These are phyloP conservation scores for Chaetomium tenue DNA, from an alignment of 495 filamentous ascomycete genomes.

Conservation along the genomic window DNA sequence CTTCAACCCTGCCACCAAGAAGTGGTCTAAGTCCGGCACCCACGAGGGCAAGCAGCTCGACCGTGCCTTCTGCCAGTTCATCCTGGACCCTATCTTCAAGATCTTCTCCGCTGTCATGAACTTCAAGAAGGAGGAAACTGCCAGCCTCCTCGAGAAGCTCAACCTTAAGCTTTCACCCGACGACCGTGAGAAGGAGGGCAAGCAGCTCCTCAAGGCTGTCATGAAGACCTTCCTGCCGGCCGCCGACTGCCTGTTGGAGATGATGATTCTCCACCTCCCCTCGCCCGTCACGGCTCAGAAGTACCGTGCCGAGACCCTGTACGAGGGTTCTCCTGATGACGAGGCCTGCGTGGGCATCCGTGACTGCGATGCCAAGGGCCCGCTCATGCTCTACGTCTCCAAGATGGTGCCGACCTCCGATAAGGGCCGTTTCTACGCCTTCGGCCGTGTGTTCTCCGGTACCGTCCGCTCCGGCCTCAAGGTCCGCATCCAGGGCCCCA, in stretches of 20 bases:
- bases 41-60: conserved; percentile 85
- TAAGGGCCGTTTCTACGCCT: conserved; percentile 99
- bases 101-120: conserved; percentile 95
- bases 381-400: conserved; percentile 99
- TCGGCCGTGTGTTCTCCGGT: conserved; percentile 99
- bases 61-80: conserved; percentile 99
- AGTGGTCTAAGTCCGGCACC: conserved; percentile 86
- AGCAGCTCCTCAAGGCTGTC: conserved; percentile 92
- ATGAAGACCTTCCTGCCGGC: conserved; percentile 99
- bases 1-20: conserved; percentile 99
- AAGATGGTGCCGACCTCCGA: conserved; percentile 99
- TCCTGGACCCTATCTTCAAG: conserved; percentile 98
- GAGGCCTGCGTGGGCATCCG: conserved; percentile 91
- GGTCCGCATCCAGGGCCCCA: conserved; percentile 99
- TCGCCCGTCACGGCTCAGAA: conserved; percentile 94
- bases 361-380: conserved; percentile 94
- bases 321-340: conserved; percentile 95
- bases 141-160: conserved; percentile 81
- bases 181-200: conserved; percentile 94
- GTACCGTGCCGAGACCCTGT: conserved; percentile 98
- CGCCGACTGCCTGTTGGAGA: conserved; percentile 97
- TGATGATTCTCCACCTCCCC: conserved; percentile 99
- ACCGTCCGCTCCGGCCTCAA: conserved; percentile 96
- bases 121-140: conserved; percentile 94
- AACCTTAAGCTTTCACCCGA: conserved; percentile 82